phyloP scores from a whole-genome alignment of 2,329 filamentous ascomycete species.

The Aquanectria penicillioides region DNA sequence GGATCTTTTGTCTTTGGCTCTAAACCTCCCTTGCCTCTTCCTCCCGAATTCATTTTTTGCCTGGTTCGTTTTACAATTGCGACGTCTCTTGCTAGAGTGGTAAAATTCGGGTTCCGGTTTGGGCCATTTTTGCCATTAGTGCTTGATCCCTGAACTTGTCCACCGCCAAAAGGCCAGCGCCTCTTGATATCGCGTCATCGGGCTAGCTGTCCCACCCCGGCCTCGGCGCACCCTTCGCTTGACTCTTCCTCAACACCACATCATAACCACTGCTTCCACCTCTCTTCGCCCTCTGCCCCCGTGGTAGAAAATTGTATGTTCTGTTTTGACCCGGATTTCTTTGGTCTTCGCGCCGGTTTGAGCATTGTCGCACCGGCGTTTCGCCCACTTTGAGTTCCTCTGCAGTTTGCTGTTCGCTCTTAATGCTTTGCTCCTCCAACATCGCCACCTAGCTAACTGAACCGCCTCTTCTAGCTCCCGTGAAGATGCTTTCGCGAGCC shows the following conservation, averaged over 20 bases:
- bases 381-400: background rate
- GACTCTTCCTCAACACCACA: constrained; percentile 14
- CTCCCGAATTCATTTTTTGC: background rate
- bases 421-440: background rate
- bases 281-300: background rate
- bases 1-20: background rate
- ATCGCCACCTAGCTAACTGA: constrained; percentile 19
- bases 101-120: constrained; percentile 22
- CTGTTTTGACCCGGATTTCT: background rate
- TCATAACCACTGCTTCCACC: constrained; percentile 24
- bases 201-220: constrained; percentile 13
- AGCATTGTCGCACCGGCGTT: background rate
- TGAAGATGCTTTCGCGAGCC: constrained; percentile 37
- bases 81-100: constrained; percentile 20
- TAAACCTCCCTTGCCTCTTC: background rate
- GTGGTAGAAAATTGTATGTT: constrained; percentile 11
- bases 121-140: constrained; percentile 1
- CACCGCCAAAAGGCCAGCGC: background rate
- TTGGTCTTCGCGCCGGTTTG: background rate
- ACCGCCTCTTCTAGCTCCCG: constrained; percentile 21
- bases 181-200: constrained; percentile 20
- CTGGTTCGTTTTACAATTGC: constrained; percentile 8
- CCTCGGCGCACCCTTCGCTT: constrained; percentile 7
- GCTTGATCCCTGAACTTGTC: constrained; percentile 5
- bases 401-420: background rate